Conservation (phyloP, 129 eudicot genomes). For the Tanacetum coccineum region DNA sequence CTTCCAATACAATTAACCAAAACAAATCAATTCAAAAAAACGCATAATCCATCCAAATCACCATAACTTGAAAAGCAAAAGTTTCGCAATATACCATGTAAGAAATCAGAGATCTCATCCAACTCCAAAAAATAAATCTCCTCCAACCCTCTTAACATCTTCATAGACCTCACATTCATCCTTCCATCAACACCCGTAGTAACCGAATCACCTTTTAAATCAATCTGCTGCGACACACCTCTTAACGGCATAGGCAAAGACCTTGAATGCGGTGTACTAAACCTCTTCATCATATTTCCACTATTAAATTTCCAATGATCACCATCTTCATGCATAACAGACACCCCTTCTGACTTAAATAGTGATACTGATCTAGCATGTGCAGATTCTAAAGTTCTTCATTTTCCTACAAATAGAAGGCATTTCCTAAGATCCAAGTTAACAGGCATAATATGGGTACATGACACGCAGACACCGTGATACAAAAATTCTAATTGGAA, state of each 20-base stretch:
- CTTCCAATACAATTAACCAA: too few species aligned
- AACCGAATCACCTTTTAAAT: conserved; percentile 33
- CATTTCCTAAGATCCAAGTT: too few species aligned
- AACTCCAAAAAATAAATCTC: conserved; percentile 22
- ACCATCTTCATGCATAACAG: neutral
- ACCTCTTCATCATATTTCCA: neutral
- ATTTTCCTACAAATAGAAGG: too few species aligned
- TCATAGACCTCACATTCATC: neutral
- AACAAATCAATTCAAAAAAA: too few species aligned
- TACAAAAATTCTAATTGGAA: too few species aligned
- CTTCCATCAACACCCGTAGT: conserved; percentile 15
- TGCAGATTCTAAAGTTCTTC: neutral
- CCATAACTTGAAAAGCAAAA: neutral
- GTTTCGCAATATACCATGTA: conserved; percentile 15
- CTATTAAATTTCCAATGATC: conserved; percentile 17
- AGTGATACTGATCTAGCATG: too few species aligned
- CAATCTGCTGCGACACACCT: conserved; percentile 33
- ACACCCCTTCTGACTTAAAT: too few species aligned
- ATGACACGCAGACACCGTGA: too few species aligned
- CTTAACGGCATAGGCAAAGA: conserved; percentile 30
- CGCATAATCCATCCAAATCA: too few species aligned
- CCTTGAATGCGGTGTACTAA: conserved; percentile 36
- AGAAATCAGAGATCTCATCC: conserved; percentile 20
- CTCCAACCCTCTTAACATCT: conserved; percentile 20
- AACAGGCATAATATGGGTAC: too few species aligned